These are phyloP conservation scores for Sugiyamaella pinicola DNA, from an alignment of 1,139 yeast species.

Conservation along the genomic window DNA sequence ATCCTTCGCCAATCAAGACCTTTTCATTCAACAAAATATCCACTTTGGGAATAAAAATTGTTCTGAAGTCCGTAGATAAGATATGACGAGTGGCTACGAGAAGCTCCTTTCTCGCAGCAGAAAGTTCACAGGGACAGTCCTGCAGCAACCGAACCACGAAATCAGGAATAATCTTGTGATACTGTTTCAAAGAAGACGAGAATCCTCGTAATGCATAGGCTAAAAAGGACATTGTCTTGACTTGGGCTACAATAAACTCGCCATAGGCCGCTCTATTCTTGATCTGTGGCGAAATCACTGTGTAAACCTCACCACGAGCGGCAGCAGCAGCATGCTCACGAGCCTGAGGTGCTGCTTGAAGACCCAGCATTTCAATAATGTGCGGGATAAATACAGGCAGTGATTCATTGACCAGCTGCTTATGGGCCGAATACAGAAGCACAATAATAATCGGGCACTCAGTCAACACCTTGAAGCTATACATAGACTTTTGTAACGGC, in stretches of 20 bases:
- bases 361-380: conserved; percentile 69
- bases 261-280: conserved; percentile 78
- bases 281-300: conserved; percentile 65
- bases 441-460: conserved; percentile 98
- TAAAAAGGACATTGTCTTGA: conserved; percentile 91
- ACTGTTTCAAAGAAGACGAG: conserved; percentile 64
- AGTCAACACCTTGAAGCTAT: conserved; percentile 86
- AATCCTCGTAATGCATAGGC: conserved; percentile 92
- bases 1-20: conserved; percentile 87
- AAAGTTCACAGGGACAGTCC: conserved; percentile 95
- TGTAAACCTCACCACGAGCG: conserved; percentile 55
- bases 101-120: conserved; percentile 89
- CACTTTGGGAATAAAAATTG: conserved; percentile 80
- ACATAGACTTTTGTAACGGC: conserved; percentile 58
- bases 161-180: conserved; percentile 76
- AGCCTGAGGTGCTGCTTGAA: conserved; percentile 77
- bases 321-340: conserved; percentile 66
- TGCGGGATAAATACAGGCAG: conserved; percentile 80
- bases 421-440: conserved; percentile 83
- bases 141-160: conserved; percentile 81
- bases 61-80: conserved; percentile 81
- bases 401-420: conserved; percentile 68
- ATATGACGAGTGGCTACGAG: conserved; percentile 95
- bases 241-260: conserved; percentile 93
- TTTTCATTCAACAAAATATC: conserved; percentile 83